Evolutionary conservation across 306 rosid genomes (phyloP), one percentile per base, ranked within the genome.

Genomic region (Sicyos edulis): DNA sequence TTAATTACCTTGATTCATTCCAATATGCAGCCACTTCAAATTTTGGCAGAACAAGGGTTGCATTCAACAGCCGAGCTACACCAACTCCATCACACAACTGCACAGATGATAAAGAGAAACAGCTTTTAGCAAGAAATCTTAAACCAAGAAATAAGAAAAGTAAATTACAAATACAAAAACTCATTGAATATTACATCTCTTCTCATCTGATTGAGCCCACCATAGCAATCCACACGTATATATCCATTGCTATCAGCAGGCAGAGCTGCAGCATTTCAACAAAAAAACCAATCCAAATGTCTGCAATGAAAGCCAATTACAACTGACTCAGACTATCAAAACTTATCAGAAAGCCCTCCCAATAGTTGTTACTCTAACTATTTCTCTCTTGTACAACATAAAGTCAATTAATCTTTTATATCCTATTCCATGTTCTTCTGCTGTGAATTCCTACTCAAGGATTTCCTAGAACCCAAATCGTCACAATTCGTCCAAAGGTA

Each of bases 71-170:
- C 19, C 91, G 85, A 9, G 95, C 99, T 29, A 93, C 75, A 68
- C 97, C 97, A 76, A 93, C 95, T 74, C 97, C 99, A 56, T 93
- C 97, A 79, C 99, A 93, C 67, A 93, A 82, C 96, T 93, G 84
- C 83, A 84, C 58, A 32, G 79, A 74, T 13, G 24, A 68, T 15
- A 75, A 70, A 76, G 12, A 68, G 73, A 4, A 50, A 50, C 59
- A 72, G 76, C 49, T 45, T 29, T 80, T 20, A 79, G 74, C 70
- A 72, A 75, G 73, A 70, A 66, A 74, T 56, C 16, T 72, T 76
- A 21, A 56, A 45, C 55, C 47, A 75, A 70, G 58, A 16, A 47
- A 26, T 60, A 7, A 15, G 20, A 29, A 47, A 10, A 59, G 11
- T 74, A 50, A 3, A 15, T 22, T 47, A 50, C 24, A 59, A 47